Percentiles rank a stretch among this genome's conserved stretches.
Evolutionary conservation across 345 rosid genomes (phyloP).

Genomic region (Heritiera littoralis): DNA sequence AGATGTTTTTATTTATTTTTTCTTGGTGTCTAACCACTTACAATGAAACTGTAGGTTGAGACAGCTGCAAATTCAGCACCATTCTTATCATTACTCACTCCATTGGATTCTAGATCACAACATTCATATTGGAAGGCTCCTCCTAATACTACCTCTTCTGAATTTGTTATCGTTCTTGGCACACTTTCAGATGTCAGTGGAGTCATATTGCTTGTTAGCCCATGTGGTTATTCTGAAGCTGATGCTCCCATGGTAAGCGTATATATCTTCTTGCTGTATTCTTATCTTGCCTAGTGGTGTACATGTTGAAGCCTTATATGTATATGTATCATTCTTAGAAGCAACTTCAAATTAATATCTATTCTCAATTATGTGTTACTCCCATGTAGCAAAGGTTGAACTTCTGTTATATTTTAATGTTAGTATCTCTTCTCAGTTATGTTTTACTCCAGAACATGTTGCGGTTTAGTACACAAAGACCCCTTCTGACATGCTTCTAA

Average conservation of each 20-base stretch:
- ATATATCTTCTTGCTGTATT: neutral
- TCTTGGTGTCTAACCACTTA: conserved; percentile 20
- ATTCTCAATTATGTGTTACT: neutral
- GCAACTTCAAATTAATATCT: neutral
- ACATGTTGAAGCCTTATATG: neutral
- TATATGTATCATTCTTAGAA: conserved; percentile 7
- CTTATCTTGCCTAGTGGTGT: conserved; percentile 9
- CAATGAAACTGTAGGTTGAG: conserved; percentile 63
- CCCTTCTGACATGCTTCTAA: conserved; percentile 5
- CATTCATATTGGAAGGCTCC: conserved; percentile 92
- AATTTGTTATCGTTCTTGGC: conserved; percentile 69
- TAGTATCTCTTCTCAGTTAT: neutral
- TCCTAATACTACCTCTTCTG: conserved; percentile 51
- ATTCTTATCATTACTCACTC: conserved; percentile 71
- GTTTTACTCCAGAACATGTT: neutral
- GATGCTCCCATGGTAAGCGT: conserved; percentile 78
- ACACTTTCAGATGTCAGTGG: conserved; percentile 78
- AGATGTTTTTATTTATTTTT: neutral
- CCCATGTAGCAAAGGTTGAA: neutral
- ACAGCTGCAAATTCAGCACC: conserved; percentile 87
- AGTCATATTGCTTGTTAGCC: conserved; percentile 79
- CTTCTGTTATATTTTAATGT: neutral
- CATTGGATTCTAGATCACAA: conserved; percentile 51
- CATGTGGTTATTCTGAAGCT: conserved; percentile 86
- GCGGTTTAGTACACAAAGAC: neutral